Evolutionary conservation across 1,139 yeast genomes (phyloP).

Genomic region (Protomyces macrosporus): DNA sequence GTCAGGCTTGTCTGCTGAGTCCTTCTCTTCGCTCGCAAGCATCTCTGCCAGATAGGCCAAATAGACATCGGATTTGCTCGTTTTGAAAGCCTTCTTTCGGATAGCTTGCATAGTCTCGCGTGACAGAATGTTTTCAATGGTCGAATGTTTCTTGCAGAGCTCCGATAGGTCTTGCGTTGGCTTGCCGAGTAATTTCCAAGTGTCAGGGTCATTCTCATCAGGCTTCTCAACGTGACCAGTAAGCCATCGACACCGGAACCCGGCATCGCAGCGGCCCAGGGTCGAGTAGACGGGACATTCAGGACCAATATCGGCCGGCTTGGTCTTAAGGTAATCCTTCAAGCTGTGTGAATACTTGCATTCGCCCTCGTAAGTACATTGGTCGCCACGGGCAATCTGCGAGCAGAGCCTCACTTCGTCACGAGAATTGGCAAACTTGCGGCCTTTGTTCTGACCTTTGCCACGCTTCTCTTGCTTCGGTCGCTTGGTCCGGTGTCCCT

Average conservation of each 20-base stretch:
- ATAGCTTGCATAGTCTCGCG: conserved; percentile 51
- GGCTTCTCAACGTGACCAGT: conserved; percentile 24
- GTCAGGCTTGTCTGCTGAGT: conserved; percentile 26
- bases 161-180: conserved; percentile 45
- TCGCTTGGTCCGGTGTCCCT: background rate
- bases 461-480: conserved; percentile 13
- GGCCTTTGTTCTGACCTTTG: conserved; percentile 29
- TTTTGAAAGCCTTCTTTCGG: conserved; percentile 40
- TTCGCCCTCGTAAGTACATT: conserved; percentile 11
- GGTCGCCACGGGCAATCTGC: conserved; percentile 22
- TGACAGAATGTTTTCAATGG: conserved; percentile 63
- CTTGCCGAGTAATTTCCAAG: conserved; percentile 44
- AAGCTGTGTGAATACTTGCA: conserved; percentile 79
- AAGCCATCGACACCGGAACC: conserved; percentile 88
- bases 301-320: conserved; percentile 68
- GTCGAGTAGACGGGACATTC: conserved; percentile 77
- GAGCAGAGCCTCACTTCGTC: conserved; percentile 27
- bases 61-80: conserved; percentile 22
- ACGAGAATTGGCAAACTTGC: conserved; percentile 17
- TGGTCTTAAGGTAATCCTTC: conserved; percentile 54
- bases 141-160: conserved; percentile 42
- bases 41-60: conserved; percentile 30
- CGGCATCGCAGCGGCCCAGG: conserved; percentile 86
- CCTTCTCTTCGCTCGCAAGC: conserved; percentile 32
- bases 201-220: conserved; percentile 49